Evolutionary conservation across 2,329 filamentous ascomycete species (phyloP).

Genomic region (Didymellaceae sp.): DNA sequence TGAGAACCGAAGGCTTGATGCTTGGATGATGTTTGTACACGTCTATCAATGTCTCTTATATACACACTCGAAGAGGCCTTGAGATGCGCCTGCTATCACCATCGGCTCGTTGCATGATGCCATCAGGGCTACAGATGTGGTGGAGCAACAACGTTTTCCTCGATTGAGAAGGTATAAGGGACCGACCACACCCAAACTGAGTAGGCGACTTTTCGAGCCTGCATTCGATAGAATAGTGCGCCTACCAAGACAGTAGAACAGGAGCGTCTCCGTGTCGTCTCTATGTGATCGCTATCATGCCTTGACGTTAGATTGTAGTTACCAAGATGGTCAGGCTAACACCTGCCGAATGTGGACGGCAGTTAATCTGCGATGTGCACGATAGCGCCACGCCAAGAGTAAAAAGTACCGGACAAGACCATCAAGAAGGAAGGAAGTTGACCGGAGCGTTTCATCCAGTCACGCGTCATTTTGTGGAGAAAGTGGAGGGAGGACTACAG

Average conservation of each 20-base stretch:
- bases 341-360: constrained; percentile 16
- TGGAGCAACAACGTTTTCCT: constrained; percentile 1
- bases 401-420: constrained; percentile 16
- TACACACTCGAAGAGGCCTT: not conserved
- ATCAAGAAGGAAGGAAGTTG: constrained; percentile 15
- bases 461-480: constrained; percentile 1
- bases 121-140: constrained; percentile 1
- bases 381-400: constrained; percentile 11
- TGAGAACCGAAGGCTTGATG: constrained; percentile 10
- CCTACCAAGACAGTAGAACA: constrained; percentile 11
- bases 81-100: not conserved
- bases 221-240: constrained; percentile 10
- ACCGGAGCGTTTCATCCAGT: constrained; percentile 2
- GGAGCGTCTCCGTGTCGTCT: constrained; percentile 1
- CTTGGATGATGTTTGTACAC: constrained; percentile 10
- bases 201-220: not conserved
- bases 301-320: constrained; percentile 1
- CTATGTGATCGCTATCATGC: constrained; percentile 6
- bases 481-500: not conserved
- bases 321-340: constrained; percentile 15
- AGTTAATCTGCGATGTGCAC: constrained; percentile 7
- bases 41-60: constrained; percentile 8
- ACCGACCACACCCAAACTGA: not conserved
- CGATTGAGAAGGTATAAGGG: constrained; percentile 16
- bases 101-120: constrained; percentile 15